phyloP scores from a whole-genome alignment of 495 filamentous ascomycete species.

The Tuber umbilicatum region DNA sequence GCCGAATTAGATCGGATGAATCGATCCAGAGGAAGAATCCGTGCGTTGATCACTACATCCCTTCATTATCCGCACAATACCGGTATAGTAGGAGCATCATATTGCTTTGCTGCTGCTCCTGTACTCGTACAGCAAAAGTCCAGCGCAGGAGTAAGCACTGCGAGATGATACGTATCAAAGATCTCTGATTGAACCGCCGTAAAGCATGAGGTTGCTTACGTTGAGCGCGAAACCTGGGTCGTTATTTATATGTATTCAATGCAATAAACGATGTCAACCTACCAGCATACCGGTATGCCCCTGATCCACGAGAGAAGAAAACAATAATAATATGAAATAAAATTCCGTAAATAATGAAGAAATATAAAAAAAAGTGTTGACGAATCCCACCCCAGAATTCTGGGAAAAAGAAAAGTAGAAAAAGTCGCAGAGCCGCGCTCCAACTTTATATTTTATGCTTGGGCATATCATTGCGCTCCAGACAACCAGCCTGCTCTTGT shows the following conservation, averaged over 20 bases:
- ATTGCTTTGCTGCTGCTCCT: not conserved
- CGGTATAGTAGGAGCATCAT: not conserved
- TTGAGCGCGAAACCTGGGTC: not conserved
- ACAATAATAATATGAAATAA: not conserved
- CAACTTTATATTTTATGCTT: not conserved
- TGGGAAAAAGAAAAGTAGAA: not conserved
- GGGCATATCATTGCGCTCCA: not conserved
- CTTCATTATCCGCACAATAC: no score
- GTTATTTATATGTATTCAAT: not conserved
- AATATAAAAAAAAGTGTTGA: not conserved
- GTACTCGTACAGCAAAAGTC: not conserved
- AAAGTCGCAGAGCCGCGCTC: not conserved
- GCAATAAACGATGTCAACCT: no score
- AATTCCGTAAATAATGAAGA: not conserved
- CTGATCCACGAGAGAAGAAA: not conserved
- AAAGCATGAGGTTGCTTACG: not conserved
- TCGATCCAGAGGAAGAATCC: not conserved
- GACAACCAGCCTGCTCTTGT: not conserved
- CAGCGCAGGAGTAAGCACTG: not conserved
- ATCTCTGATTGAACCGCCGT: not conserved
- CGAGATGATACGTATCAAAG: not conserved
- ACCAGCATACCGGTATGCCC: no score
- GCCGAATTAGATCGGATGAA: not conserved
- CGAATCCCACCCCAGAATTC: not conserved
- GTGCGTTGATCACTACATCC: not conserved